Conservation (phyloP, 129 eudicot genomes). For the Chrysanthemum seticuspe region DNA sequence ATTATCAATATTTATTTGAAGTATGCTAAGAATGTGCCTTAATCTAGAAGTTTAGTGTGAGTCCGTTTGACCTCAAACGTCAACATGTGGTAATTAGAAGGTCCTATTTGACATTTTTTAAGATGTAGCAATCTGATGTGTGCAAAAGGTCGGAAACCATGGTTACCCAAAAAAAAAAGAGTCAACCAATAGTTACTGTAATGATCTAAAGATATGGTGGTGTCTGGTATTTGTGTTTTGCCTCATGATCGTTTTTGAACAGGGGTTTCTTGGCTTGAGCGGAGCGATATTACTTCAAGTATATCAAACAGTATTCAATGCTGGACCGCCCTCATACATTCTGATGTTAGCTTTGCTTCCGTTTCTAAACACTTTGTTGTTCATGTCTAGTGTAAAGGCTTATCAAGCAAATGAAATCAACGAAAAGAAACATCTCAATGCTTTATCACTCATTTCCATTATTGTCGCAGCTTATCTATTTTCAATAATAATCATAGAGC, state of each 20-base stretch:
- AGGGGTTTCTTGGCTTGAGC: conserved; percentile 87
- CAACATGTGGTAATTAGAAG: not conserved
- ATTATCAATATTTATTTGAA: not conserved
- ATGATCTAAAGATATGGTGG: no score
- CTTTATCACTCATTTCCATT: conserved; percentile 56
- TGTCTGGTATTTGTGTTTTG: not conserved
- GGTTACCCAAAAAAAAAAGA: no score
- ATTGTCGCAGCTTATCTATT: conserved; percentile 66
- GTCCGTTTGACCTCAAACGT: not conserved
- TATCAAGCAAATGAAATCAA: conserved; percentile 37
- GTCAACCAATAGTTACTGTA: no score
- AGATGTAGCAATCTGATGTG: no score
- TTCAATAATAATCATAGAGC: conserved; percentile 46
- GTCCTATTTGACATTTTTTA: no score
- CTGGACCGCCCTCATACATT: conserved; percentile 51
- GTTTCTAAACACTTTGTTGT: conserved; percentile 51
- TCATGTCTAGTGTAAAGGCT: conserved; percentile 57
- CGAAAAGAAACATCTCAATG: conserved; percentile 57
- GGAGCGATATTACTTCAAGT: conserved; percentile 80
- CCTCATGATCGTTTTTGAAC: not conserved
- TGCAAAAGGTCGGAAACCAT: no score
- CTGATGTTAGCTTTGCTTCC: conserved; percentile 66
- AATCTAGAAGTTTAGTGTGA: not conserved
- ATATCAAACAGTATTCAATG: conserved; percentile 55
- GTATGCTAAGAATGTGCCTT: conserved; percentile 1